phyloP scores from a whole-genome alignment of 2,329 filamentous ascomycete species.

The Phoma sp. region DNA sequence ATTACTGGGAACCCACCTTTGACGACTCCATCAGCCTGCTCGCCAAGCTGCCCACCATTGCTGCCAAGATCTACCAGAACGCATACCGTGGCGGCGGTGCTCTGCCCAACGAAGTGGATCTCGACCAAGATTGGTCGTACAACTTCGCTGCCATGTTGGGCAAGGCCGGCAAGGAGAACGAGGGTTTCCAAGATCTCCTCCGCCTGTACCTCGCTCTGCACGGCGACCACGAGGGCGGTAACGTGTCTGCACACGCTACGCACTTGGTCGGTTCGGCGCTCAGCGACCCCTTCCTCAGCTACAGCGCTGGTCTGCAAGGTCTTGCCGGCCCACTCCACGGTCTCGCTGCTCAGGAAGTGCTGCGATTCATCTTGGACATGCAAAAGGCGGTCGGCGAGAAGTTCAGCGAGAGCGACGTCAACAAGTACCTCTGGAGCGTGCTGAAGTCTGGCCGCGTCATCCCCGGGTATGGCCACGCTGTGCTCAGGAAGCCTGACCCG shows the following conservation, averaged over 20 bases:
- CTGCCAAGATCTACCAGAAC: slow-evolving; percentile 97
- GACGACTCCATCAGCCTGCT: slow-evolving; percentile 93
- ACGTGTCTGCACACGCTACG: slow-evolving; percentile 93
- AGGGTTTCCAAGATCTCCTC: slow-evolving; percentile 93
- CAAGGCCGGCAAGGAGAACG: slow-evolving; percentile 84
- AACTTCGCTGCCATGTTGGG: slow-evolving; percentile 98
- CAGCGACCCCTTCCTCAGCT: slow-evolving; percentile 93
- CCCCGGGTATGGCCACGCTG: slow-evolving; percentile 93
- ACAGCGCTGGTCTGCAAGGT: slow-evolving; percentile 93
- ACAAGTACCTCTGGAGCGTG: slow-evolving; percentile 88
- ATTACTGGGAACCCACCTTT: slow-evolving; percentile 99
- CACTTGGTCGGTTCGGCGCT: slow-evolving; percentile 95
- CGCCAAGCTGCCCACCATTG: slow-evolving; percentile 94
- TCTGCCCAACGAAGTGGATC: slow-evolving; percentile 77
- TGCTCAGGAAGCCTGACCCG: slow-evolving; percentile 94
- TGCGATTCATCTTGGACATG: slow-evolving; percentile 97
- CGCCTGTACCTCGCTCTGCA: slow-evolving; percentile 94
- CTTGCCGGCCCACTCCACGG: slow-evolving; percentile 93
- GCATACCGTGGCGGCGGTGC: slow-evolving; percentile 76
- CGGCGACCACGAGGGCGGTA: slow-evolving; percentile 97
- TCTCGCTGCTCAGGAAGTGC: slow-evolving; percentile 93
- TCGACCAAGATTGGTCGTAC: slow-evolving; percentile 94
- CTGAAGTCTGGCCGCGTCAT: slow-evolving; percentile 94
- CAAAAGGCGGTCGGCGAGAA: slow-evolving; percentile 80
- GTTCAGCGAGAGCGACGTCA: slow-evolving; percentile 82